These are phyloP conservation scores for Phytophthora pini DNA, from an alignment of 352 stramenopile genomes.

Conservation along the genomic window DNA sequence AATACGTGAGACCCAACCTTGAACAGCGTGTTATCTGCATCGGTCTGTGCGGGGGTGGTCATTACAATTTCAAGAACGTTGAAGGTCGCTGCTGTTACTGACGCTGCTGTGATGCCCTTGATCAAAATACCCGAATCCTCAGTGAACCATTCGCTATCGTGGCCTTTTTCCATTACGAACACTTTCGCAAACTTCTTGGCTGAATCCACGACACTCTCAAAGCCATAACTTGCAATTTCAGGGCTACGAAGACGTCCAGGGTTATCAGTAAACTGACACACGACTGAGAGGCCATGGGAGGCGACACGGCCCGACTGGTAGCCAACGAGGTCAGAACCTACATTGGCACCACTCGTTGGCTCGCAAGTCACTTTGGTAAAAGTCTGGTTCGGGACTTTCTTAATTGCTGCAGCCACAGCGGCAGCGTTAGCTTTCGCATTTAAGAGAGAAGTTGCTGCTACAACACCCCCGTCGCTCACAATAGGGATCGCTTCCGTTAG, in stretches of 20 bases:
- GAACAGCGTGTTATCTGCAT: slow-evolving; percentile 1
- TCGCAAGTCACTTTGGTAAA: slow-evolving; percentile 57
- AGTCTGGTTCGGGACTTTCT: slow-evolving; percentile 53
- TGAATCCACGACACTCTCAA: too few species aligned
- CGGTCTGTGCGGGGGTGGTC: too few species aligned
- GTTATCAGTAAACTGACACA: slow-evolving; percentile 67
- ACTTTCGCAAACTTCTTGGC: too few species aligned
- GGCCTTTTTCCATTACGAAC: slow-evolving; percentile 37
- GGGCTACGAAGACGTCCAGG: slow-evolving; percentile 59
- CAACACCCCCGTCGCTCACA: slow-evolving; percentile 22
- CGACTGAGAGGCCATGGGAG: slow-evolving; percentile 36
- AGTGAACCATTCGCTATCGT: slow-evolving; percentile 68
- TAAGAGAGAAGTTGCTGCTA: not conserved
- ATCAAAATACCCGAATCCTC: too few species aligned
- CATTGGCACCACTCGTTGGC: too few species aligned
- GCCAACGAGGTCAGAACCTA: too few species aligned
- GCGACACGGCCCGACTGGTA: too few species aligned
- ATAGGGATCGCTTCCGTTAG: slow-evolving; percentile 63
- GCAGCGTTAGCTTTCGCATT: slow-evolving; percentile 17
- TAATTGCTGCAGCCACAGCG: slow-evolving; percentile 46
- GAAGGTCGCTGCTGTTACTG: too few species aligned
- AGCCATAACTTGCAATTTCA: slow-evolving; percentile 32
- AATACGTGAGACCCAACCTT: slow-evolving; percentile 37
- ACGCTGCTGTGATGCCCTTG: too few species aligned
- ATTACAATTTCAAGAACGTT: too few species aligned